A percentile compares a stretch with the other conserved stretches of the same genome.
These are phyloP conservation scores for Cyberlindnera amylophila DNA, from an alignment of 805 yeast species.

Conservation along the genomic window DNA sequence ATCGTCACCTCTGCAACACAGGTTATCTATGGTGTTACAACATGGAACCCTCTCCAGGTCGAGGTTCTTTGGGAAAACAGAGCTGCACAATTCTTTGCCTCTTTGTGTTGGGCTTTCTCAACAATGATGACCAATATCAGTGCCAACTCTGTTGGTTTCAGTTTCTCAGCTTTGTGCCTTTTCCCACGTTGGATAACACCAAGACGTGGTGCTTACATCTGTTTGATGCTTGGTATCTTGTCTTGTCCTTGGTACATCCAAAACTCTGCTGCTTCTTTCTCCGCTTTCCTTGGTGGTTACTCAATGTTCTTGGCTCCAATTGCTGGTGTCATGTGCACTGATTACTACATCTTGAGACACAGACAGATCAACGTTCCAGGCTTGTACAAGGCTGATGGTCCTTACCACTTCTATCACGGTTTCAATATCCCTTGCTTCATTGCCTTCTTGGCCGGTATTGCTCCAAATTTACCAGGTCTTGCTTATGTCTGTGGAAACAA, in stretches of 20 bases:
- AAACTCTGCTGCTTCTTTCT: conserved; percentile 59
- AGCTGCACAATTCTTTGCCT: conserved; percentile 24
- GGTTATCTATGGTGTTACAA: conserved; percentile 34
- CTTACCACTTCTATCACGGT: conserved; percentile 60
- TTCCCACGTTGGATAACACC: conserved; percentile 57
- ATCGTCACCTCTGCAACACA: conserved; percentile 36
- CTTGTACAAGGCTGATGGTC: conserved; percentile 46
- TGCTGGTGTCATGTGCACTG: conserved; percentile 60
- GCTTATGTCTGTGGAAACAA: conserved; percentile 55
- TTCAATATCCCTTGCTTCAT: conserved; percentile 75
- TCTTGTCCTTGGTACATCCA: conserved; percentile 72
- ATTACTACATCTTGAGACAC: conserved; percentile 64
- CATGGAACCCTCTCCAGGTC: conserved; percentile 43
- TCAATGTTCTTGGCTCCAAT: conserved; percentile 75
- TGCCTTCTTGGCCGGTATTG: conserved; percentile 46
- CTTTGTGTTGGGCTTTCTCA: conserved; percentile 23
- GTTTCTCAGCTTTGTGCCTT: conserved; percentile 47
- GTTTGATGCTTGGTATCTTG: conserved; percentile 62
- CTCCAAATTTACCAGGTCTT: conserved; percentile 37
- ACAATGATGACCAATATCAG: conserved; percentile 66
- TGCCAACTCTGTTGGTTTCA: conserved; percentile 59
- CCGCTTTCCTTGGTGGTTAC: conserved; percentile 73
- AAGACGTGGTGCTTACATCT: conserved; percentile 59
- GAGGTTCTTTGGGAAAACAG: conserved; percentile 31
- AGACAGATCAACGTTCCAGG: conserved; percentile 62